phyloP scores from a whole-genome alignment of 169 alveolate species.

The Eimeria maxima region DNA sequence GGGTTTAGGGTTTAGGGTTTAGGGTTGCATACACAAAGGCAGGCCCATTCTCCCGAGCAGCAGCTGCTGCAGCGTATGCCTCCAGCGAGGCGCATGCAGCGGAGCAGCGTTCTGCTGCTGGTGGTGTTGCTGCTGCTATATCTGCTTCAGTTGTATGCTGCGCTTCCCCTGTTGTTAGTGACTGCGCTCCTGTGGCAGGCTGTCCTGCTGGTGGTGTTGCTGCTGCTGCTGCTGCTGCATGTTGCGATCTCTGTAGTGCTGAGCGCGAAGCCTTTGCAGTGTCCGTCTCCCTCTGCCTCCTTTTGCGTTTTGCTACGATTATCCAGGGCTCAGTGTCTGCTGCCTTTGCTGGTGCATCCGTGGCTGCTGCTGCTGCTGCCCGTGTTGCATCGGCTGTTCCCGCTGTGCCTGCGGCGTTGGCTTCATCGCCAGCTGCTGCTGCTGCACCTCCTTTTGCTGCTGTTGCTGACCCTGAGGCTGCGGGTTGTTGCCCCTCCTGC shows the following conservation, averaged over 20 bases:
- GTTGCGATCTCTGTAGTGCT: too few relatives aligned
- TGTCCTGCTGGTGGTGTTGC: too few relatives aligned
- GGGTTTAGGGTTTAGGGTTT: neutral
- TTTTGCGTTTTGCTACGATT: neutral
- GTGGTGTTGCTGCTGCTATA: neutral
- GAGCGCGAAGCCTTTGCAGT: too few relatives aligned
- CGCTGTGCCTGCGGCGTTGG: neutral
- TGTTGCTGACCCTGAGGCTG: neutral
- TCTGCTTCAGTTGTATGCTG: neutral
- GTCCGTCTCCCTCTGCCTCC: too few relatives aligned
- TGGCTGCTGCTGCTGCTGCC: too few relatives aligned
- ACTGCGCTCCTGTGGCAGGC: too few relatives aligned
- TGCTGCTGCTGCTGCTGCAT: too few relatives aligned
- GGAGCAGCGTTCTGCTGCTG: neutral
- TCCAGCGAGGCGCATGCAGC: neutral
- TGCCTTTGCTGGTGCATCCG: too few relatives aligned
- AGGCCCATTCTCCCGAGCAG: neutral
- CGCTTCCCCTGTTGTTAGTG: too few relatives aligned
- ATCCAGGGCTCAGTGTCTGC: neutral
- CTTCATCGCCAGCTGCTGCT: slow-evolving; percentile 20
- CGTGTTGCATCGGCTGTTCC: neutral
- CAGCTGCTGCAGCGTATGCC: slow-evolving; percentile 12
- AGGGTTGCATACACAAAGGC: neutral
- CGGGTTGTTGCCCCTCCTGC: neutral
- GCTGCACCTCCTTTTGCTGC: neutral